A percentile compares a stretch with the other conserved stretches of the same genome.
These are phyloP conservation scores for Gamarada debralockiae DNA, from an alignment of 495 filamentous ascomycete species.

Conservation along the genomic window DNA sequence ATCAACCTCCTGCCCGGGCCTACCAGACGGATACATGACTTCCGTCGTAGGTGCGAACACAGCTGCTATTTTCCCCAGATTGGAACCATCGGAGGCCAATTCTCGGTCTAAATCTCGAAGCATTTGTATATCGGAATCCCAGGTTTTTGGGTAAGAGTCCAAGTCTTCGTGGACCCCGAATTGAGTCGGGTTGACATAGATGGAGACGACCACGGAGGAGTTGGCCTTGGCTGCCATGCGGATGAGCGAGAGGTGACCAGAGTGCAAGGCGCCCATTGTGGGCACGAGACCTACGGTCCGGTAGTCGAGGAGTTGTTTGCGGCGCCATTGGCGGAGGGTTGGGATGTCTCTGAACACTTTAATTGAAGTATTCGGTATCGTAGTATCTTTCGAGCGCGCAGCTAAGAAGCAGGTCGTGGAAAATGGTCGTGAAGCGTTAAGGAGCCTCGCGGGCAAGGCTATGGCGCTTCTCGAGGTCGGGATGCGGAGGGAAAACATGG, in stretches of 20 bases:
- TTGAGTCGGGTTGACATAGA: slow-evolving; percentile 96
- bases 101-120: slow-evolving; percentile 67
- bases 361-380: slow-evolving; percentile 51
- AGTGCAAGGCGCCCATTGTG: slow-evolving; percentile 94
- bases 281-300: slow-evolving; percentile 84
- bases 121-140: slow-evolving; percentile 66
- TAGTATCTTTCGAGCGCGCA: slow-evolving; percentile 3
- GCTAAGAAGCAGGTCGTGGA: slow-evolving; percentile 1
- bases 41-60: slow-evolving; percentile 80
- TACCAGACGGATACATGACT: slow-evolving; percentile 82
- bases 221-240: slow-evolving; percentile 82
- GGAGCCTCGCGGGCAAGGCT: not conserved
- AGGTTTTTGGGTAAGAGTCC: slow-evolving; percentile 84
- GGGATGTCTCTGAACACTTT: slow-evolving; percentile 73
- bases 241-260: slow-evolving; percentile 84
- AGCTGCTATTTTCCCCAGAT: slow-evolving; percentile 67
- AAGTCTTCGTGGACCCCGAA: slow-evolving; percentile 91
- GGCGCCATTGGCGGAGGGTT: slow-evolving; percentile 67
- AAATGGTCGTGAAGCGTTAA: slow-evolving; percentile 11
- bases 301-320: slow-evolving; percentile 59
- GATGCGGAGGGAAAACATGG: slow-evolving; percentile 3
- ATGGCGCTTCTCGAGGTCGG: not conserved
- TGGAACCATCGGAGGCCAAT: slow-evolving; percentile 50
- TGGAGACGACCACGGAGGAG: slow-evolving; percentile 77
- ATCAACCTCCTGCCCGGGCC: slow-evolving; percentile 74